Conservation (phyloP, 306 rosid species). For the Cercis canadensis region DNA sequence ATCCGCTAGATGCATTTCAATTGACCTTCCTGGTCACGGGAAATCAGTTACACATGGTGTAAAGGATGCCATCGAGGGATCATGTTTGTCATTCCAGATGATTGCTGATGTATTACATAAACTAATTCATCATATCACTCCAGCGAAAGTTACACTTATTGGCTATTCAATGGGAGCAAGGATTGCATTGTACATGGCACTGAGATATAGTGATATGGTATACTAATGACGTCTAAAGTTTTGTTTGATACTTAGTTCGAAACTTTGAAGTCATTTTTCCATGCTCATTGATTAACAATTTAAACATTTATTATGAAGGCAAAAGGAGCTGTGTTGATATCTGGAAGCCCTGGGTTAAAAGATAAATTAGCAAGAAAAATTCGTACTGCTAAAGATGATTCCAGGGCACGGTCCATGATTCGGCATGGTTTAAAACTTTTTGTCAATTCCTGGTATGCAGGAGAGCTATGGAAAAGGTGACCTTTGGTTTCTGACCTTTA, state of each 20-base stretch:
- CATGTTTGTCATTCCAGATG: constrained; percentile 63
- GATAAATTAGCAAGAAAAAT: constrained; percentile 69
- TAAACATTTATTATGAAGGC: constrained; percentile 55
- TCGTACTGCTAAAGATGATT: constrained; percentile 83
- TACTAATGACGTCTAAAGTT: constrained; percentile 22
- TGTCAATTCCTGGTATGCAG: constrained; percentile 80
- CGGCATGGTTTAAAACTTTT: constrained; percentile 74
- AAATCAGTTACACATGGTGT: constrained; percentile 53
- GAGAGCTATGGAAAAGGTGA: constrained; percentile 85
- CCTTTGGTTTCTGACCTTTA: constrained; percentile 20
- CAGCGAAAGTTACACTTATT: constrained; percentile 67
- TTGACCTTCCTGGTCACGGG: constrained; percentile 96
- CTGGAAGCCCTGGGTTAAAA: constrained; percentile 78
- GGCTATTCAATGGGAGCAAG: constrained; percentile 98
- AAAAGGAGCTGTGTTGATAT: constrained; percentile 78
- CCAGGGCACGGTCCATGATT: constrained; percentile 65
- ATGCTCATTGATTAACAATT: constrained; percentile 27
- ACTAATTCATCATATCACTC: constrained; percentile 58
- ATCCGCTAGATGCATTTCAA: constrained; percentile 79
- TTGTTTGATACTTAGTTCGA: constrained; percentile 7
- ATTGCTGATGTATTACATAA: constrained; percentile 59
- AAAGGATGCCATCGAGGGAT: constrained; percentile 40
- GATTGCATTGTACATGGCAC: constrained; percentile 81
- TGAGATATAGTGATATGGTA: constrained; percentile 75
- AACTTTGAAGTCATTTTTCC: background rate